Conservation (phyloP, 2,329 filamentous ascomycete species). For the Dactylonectria macrodidyma region DNA sequence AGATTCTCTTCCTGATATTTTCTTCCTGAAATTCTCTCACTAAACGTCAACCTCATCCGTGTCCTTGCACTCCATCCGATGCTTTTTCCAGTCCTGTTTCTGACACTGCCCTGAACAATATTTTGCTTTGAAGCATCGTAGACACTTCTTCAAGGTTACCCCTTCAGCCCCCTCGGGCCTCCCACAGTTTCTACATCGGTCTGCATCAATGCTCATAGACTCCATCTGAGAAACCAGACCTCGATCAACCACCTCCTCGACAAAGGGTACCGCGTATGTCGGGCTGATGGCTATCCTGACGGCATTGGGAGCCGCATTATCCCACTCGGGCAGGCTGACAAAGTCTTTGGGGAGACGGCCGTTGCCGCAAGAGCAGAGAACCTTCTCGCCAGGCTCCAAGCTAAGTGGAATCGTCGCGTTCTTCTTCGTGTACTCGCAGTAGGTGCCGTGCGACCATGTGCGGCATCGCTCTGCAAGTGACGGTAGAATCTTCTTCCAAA, state of each 20-base stretch:
- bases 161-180: slow-evolving; percentile 49
- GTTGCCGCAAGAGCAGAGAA: slow-evolving; percentile 63
- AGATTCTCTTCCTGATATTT: no score
- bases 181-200: slow-evolving; percentile 57
- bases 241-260: slow-evolving; percentile 57
- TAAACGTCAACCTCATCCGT: neutral
- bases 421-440: slow-evolving; percentile 60
- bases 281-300: slow-evolving; percentile 73
- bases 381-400: slow-evolving; percentile 51
- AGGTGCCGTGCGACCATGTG: slow-evolving; percentile 59
- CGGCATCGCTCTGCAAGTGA: slow-evolving; percentile 63
- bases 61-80: slow-evolving; percentile 60
- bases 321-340: slow-evolving; percentile 59
- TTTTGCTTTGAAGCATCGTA: slow-evolving; percentile 58
- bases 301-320: slow-evolving; percentile 57
- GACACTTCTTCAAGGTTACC: slow-evolving; percentile 59
- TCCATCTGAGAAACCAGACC: slow-evolving; percentile 33
- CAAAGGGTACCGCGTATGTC: slow-evolving; percentile 60
- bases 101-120: slow-evolving; percentile 71
- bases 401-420: slow-evolving; percentile 57
- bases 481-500: slow-evolving; percentile 64
- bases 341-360: slow-evolving; percentile 60
- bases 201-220: slow-evolving; percentile 21
- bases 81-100: slow-evolving; percentile 68
- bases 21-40: no score